Conservation (phyloP, 2,329 filamentous ascomycete species). For the Diaporthe ampelina region DNA sequence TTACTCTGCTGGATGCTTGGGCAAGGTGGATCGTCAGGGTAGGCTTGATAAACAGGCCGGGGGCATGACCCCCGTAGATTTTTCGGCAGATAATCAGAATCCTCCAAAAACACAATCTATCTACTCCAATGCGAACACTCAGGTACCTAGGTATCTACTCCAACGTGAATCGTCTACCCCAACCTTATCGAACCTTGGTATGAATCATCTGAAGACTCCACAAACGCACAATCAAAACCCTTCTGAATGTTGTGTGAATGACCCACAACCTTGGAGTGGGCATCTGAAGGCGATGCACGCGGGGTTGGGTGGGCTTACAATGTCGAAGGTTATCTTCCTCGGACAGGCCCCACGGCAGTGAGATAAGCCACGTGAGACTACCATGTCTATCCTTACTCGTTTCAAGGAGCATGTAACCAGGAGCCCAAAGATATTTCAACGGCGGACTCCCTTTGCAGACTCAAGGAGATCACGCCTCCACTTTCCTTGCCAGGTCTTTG, state of each 20-base stretch:
- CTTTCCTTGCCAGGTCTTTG: background rate
- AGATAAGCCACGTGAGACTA: slow-evolving; percentile 29
- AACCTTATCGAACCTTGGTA: background rate
- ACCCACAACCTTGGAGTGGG: slow-evolving; percentile 20
- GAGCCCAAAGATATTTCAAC: background rate
- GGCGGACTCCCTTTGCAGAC: background rate
- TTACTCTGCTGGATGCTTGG: background rate
- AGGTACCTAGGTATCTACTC: background rate
- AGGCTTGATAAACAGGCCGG: background rate
- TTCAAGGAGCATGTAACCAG: background rate
- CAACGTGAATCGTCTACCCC: slow-evolving; percentile 17
- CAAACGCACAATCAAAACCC: background rate
- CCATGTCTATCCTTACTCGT: background rate
- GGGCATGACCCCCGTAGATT: background rate
- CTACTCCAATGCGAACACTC: slow-evolving; percentile 1
- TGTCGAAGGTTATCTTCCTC: background rate
- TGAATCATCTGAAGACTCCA: background rate
- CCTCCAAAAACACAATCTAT: background rate
- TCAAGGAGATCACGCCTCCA: background rate
- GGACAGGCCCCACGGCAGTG: background rate
- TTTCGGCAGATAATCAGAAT: too few species aligned
- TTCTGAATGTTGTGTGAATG: background rate
- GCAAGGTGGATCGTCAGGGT: background rate
- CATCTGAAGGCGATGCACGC: background rate
- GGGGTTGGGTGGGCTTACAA: slow-evolving; percentile 11